A percentile compares a stretch with the other conserved stretches of the same genome.
phyloP scores from a whole-genome alignment of 257 asterid species.

The Salvia rosmarinus region DNA sequence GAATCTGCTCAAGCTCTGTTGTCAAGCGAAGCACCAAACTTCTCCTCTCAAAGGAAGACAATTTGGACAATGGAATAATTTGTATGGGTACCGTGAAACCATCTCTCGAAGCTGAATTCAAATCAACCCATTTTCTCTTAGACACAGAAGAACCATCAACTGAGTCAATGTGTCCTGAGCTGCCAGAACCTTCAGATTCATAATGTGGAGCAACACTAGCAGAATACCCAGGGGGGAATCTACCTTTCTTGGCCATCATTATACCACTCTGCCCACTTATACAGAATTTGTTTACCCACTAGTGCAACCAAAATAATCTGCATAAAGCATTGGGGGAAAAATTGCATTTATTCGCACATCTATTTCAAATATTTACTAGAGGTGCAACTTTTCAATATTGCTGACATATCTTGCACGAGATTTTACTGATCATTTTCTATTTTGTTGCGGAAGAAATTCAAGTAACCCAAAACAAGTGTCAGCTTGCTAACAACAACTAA shows the following conservation, averaged over 20 bases:
- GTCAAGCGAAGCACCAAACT: slow-evolving; percentile 55
- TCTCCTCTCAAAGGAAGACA: slow-evolving; percentile 64
- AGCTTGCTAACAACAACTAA: not conserved
- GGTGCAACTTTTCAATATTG: slow-evolving; percentile 13
- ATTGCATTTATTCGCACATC: slow-evolving; percentile 31
- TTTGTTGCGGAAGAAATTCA: not conserved
- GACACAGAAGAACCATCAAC: slow-evolving; percentile 53
- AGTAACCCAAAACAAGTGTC: not conserved
- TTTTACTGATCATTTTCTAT: not conserved
- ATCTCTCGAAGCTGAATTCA: slow-evolving; percentile 70
- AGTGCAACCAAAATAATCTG: slow-evolving; percentile 30
- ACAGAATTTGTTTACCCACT: slow-evolving; percentile 27
- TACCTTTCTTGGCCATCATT: slow-evolving; percentile 68
- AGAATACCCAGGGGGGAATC: slow-evolving; percentile 56
- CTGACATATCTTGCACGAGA: not conserved
- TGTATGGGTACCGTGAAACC: slow-evolving; percentile 77
- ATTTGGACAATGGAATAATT: slow-evolving; percentile 53
- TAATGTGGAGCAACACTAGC: slow-evolving; percentile 53
- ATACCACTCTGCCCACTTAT: slow-evolving; percentile 24
- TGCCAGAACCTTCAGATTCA: slow-evolving; percentile 77
- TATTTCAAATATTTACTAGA: slow-evolving; percentile 28
- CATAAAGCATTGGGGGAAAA: slow-evolving; percentile 39
- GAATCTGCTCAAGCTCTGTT: slow-evolving; percentile 75
- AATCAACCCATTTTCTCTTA: slow-evolving; percentile 69
- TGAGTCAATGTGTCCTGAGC: slow-evolving; percentile 56